Base-by-base conservation (phyloP, 2,329 filamentous ascomycete genomes). In the Geoglossum cookeanum region DNA sequence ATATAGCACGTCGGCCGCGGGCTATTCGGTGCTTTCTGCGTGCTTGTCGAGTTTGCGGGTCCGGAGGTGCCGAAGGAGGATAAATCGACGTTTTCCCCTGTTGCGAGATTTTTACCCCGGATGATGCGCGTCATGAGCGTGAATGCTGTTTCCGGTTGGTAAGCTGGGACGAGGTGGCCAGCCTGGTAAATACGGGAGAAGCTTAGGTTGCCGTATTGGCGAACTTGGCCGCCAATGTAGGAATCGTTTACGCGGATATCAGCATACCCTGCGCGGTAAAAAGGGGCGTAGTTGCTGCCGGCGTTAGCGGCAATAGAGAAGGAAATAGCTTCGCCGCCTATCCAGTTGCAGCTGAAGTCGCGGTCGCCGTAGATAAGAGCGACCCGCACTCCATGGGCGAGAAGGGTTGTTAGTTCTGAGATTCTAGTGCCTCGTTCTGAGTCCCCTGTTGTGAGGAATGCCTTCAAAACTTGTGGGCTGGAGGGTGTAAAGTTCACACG, bases 271-370 rank as follows among this genome's bases (percentile, higher is more conserved):
- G 87, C 81, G 0, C 71, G 67, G 1, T 75, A 70, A 65, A 91
- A 92, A 1, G 69, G 68, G 0, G 73, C 68, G 61, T 84, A 80
- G 1, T 37, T 30, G 17, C 68, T 63, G 15, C 67, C 62, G 4
- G 70, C 70, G 30, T 75, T 69, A 52, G 74, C 69, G 9, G 74
- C 71, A 0, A 88, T 71, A 4, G 75, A 75, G 3, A 87, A 72
- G 2, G 83, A 85, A 47, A 87, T 74, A 1, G 83, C 81, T 68
- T 92, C 78, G 39, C 85, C 87, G n/a, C 87, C 87, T 61, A 83
- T 72, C 79, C 83, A 83, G 66, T 82, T 82, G 67, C 79, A 83
- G 59, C 79, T 75, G 64, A 78, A 82, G 66, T 83, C 79, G 59
- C 78, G 69, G 63, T 82, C 79, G 30, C 79, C 78, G 55, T 91